Evolutionary conservation across 495 filamentous ascomycete genomes (phyloP), one percentile per base, ranked within the genome.

Genomic region (Poronia punctata): DNA sequence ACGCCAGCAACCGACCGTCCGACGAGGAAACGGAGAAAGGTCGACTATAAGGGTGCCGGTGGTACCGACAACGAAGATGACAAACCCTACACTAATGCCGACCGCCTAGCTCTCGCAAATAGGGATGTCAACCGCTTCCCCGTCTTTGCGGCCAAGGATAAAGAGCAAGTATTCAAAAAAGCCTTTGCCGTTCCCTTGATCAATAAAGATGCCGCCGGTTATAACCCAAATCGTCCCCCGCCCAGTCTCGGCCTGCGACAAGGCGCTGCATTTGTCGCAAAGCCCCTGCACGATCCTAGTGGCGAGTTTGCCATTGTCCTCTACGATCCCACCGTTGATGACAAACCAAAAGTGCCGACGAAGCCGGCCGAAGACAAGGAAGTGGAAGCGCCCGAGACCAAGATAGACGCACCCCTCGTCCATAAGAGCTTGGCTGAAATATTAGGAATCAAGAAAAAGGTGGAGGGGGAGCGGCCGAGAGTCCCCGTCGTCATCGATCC

Each of bases 401-500:
- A 79, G 52, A 56, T 93, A 21, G 85, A 94, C 49, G 85, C 76
- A 30, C 88, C 89, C 2, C 57, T 93, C 17, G 78, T 94, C 48
- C 90, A 97, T 63, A 90, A 88, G 65, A 96, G 87, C 58, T 67
- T 99, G 35, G 88, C 93, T 40, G 92, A 99, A 63, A 96, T 99
- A 43, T 63, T 99, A 44, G 92, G 92, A 6, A 77, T 99, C 41
- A 93, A 86, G 67, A 97, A 98, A 53, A 74, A 88, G 51, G 80
- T 90, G 16, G 79, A 83, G 33, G 76, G 75, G 8, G 82, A 88
- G 22, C 74, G 80, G 25, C 90, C 92, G 0, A 83, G 85, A 50
- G 90, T 99, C 3, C 92, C 92, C 1, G 92, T 99, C 10, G 92
- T 99, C 22, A 96, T 99, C 52, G 92, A 99, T 62, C 92, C 92